A percentile compares a stretch with the other conserved stretches of the same genome.
Conservation (phyloP, 1,139 yeast species). For the Yamadazyma buinensis region DNA sequence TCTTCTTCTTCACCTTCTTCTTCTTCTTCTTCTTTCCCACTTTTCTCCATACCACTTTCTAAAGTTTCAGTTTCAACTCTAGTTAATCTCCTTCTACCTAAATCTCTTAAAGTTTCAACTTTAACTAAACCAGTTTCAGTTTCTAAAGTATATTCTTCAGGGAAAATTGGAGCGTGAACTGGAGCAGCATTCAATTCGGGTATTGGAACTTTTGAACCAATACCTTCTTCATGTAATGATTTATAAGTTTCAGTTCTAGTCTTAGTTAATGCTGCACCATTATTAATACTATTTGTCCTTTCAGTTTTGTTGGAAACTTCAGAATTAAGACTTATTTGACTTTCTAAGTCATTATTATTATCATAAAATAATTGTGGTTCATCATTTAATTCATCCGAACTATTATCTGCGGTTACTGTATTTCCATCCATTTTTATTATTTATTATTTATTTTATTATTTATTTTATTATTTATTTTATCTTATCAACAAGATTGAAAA, state of each 20-base stretch:
- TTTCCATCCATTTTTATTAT: too few relatives aligned
- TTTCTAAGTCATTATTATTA: conserved; percentile 32
- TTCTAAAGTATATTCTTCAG: conserved; percentile 87
- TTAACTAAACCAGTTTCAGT: conserved; percentile 86
- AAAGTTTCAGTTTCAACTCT: conserved; percentile 13
- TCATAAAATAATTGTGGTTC: conserved; percentile 8
- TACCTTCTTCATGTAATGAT: conserved; percentile 61
- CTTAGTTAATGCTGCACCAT: conserved; percentile 17
- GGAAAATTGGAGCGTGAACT: conserved; percentile 67
- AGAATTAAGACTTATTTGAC: conserved; percentile 26
- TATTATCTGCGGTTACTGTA: background rate
- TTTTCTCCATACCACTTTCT: conserved; percentile 2
- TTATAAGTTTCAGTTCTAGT: conserved; percentile 71
- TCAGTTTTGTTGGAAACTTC: conserved; percentile 10
- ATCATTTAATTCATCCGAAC: background rate
- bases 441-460: too few relatives aligned
- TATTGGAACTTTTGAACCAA: conserved; percentile 47
- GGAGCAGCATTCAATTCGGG: conserved; percentile 64
- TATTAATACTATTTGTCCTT: background rate
- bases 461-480: too few relatives aligned
- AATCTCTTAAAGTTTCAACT: conserved; percentile 60
- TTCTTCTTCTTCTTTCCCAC: background rate
- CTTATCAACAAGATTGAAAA: too few relatives aligned
- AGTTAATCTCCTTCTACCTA: conserved; percentile 52
- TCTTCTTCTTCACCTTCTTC: conserved; percentile 8